These are phyloP conservation scores for Beta lomatogona DNA, from an alignment of 179 eudicot species.

Conservation along the genomic window DNA sequence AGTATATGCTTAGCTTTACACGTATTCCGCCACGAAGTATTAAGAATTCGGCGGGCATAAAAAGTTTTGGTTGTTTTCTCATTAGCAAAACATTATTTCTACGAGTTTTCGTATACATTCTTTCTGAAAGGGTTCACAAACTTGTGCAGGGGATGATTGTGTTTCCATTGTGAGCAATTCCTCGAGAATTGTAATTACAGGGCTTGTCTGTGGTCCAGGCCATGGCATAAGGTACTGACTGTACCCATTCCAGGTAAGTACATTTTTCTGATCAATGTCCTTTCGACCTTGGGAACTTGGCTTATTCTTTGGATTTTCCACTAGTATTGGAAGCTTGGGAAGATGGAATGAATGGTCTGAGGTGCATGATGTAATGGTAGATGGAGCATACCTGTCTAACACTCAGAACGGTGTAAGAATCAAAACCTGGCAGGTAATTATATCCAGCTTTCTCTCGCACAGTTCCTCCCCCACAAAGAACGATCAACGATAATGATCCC, in stretches of 20 bases:
- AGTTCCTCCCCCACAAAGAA: too few species aligned
- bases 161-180: slow-evolving; percentile 86
- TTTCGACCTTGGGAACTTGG: slow-evolving; percentile 13
- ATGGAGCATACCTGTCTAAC: slow-evolving; percentile 59
- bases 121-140: not conserved
- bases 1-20: not conserved
- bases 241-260: not conserved
- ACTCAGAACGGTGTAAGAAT: slow-evolving; percentile 87
- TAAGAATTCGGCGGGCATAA: not conserved
- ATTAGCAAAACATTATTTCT: not conserved
- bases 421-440: slow-evolving; percentile 93
- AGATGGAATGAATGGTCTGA: slow-evolving; percentile 46
- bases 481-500: not conserved
- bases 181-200: slow-evolving; percentile 51
- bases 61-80: not conserved
- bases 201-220: slow-evolving; percentile 78
- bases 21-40: not conserved
- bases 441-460: not conserved
- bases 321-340: slow-evolving; percentile 90
- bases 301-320: slow-evolving; percentile 13
- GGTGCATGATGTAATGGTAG: slow-evolving; percentile 63
- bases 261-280: not conserved
- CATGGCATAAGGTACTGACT: slow-evolving; percentile 85
- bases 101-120: not conserved
- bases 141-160: slow-evolving; percentile 83